Percentiles rank a stretch among this genome's conserved stretches.
These are phyloP conservation scores for Pythium sukuiense DNA, from an alignment of 352 stramenopile species.

Conservation along the genomic window DNA sequence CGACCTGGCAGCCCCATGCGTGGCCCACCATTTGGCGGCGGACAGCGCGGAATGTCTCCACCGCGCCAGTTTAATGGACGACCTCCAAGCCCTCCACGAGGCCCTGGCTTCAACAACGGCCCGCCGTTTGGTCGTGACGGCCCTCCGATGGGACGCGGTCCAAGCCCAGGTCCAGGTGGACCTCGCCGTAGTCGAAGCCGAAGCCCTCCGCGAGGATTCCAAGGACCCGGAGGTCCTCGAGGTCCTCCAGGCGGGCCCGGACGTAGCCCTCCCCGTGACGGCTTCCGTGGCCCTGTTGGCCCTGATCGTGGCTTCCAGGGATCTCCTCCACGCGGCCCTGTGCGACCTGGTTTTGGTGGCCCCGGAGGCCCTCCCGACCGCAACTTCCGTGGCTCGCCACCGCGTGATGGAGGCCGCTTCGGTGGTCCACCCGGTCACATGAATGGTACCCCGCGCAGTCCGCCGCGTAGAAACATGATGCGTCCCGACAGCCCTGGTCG, in stretches of 20 bases:
- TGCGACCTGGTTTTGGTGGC: constrained; percentile 6
- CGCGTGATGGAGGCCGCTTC: constrained; percentile 4
- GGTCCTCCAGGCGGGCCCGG: neutral
- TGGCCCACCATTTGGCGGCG: neutral
- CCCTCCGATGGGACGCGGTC: constrained; percentile 1
- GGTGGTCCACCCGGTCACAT: constrained; percentile 5
- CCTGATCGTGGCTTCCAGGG: neutral
- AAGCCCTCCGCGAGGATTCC: neutral
- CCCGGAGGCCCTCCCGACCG: constrained; percentile 15
- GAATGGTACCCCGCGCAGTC: constrained; percentile 15
- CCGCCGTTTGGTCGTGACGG: neutral
- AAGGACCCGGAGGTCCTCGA: constrained; percentile 3
- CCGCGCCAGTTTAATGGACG: neutral
- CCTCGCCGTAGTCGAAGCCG: neutral
- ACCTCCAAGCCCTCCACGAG: neutral
- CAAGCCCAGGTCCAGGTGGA: neutral
- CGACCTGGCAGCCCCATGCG: neutral
- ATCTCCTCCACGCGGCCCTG: neutral
- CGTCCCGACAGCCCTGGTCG: constrained; percentile 10
- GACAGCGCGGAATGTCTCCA: neutral
- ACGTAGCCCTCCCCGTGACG: too few species aligned
- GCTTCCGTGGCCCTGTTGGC: constrained; percentile 10
- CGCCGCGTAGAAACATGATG: constrained; percentile 4
- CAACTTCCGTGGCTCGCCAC: constrained; percentile 19
- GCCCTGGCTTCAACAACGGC: neutral